phyloP scores from a whole-genome alignment of 331 rosid genomes.

The Cucumis variabilis region DNA sequence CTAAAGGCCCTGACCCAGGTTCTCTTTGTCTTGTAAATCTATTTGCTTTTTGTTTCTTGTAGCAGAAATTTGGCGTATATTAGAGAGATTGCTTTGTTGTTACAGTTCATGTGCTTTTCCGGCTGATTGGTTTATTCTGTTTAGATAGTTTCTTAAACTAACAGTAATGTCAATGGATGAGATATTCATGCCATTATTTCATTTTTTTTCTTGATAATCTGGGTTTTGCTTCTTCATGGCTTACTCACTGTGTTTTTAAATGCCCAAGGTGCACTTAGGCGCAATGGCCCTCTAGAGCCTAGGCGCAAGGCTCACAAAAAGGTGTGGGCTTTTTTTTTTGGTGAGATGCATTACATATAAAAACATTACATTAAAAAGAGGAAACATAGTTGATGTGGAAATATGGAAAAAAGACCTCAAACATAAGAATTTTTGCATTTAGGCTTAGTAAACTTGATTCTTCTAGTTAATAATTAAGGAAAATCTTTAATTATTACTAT shows the following conservation, averaged over 20 bases:
- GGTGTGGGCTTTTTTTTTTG: too few species aligned
- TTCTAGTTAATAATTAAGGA: too few species aligned
- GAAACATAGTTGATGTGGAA: too few species aligned
- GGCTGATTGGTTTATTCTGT: neutral
- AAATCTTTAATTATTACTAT: too few species aligned
- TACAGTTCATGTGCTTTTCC: neutral
- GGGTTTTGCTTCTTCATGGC: neutral
- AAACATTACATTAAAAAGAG: too few species aligned
- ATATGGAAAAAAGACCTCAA: too few species aligned
- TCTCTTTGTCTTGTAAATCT: conserved; percentile 5
- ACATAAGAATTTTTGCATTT: too few species aligned
- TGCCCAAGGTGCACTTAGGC: too few species aligned
- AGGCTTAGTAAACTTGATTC: too few species aligned
- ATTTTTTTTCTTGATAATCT: neutral
- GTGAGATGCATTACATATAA: too few species aligned
- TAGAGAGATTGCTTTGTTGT: conserved; percentile 1
- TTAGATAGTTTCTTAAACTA: neutral
- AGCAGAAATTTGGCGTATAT: neutral
- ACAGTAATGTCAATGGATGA: neutral
- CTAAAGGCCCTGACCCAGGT: conserved; percentile 97
- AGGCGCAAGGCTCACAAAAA: too few species aligned
- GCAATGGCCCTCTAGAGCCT: too few species aligned
- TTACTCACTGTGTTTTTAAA: neutral
- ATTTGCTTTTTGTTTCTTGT: conserved; percentile 1
- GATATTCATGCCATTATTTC: neutral